A percentile compares a stretch with the other conserved stretches of the same genome.
phyloP scores from a whole-genome alignment of 805 yeast species.

The Starmerella potacharoeniae region DNA sequence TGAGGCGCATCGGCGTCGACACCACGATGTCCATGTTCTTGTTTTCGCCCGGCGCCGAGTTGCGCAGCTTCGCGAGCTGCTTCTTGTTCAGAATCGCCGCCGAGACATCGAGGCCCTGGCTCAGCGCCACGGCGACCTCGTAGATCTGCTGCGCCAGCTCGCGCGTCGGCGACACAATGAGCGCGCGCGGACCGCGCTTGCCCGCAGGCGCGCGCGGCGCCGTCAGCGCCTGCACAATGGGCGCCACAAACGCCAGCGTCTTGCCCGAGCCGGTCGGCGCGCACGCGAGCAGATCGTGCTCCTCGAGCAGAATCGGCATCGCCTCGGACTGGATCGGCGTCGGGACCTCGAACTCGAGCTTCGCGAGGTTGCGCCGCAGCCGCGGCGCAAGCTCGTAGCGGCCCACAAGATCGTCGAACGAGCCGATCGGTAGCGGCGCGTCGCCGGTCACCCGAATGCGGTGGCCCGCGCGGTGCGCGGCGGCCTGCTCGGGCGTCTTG shows the following conservation, averaged over 20 bases:
- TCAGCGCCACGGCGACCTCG: conserved; percentile 50
- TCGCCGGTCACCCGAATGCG: conserved; percentile 75
- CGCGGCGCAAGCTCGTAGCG: conserved; percentile 54
- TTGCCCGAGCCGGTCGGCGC: conserved; percentile 99
- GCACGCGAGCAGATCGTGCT: conserved; percentile 76
- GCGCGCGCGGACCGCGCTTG: conserved; percentile 47
- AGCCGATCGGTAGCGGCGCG: conserved; percentile 80
- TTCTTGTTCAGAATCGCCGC: conserved; percentile 62
- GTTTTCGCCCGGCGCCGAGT: conserved; percentile 42
- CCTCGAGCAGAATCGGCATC: conserved; percentile 59
- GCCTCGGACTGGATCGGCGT: conserved; percentile 90
- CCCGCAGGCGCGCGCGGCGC: conserved; percentile 1
- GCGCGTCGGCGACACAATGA: conserved; percentile 86
- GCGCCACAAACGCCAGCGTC: conserved; percentile 79
- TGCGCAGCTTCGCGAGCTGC: conserved; percentile 50
- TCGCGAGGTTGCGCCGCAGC: conserved; percentile 51
- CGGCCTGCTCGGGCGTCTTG: conserved; percentile 47
- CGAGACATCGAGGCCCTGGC: conserved; percentile 45
- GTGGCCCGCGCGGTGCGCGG: conserved; percentile 44
- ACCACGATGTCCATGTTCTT: conserved; percentile 69
- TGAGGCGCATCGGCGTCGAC: conserved; percentile 78
- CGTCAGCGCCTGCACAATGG: conserved; percentile 51
- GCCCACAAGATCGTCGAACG: conserved; percentile 66
- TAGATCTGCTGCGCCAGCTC: conserved; percentile 84
- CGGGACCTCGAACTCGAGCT: conserved; percentile 68